Evolutionary conservation across 2,329 filamentous ascomycete genomes (phyloP).

Genomic region (Claviceps quebecensis): DNA sequence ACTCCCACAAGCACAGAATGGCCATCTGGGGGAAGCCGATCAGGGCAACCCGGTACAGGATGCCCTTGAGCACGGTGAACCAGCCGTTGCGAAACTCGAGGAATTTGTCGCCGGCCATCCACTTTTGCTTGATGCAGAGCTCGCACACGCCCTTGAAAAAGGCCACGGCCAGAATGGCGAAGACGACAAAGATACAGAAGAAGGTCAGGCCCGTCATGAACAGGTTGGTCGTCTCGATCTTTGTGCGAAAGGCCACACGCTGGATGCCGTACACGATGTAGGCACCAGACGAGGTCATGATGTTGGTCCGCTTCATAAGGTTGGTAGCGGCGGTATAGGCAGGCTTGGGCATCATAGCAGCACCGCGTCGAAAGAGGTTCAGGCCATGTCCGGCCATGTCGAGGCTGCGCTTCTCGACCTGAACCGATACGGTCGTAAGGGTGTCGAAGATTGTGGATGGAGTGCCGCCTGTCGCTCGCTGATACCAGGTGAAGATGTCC

Average conservation of each 20-base stretch:
- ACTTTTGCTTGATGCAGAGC: conserved; percentile 55
- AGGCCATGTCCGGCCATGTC: conserved; percentile 24
- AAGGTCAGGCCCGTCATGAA: conserved; percentile 86
- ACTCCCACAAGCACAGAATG: conserved; percentile 85
- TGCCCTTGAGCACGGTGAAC: conserved; percentile 84
- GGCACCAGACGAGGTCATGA: conserved; percentile 38
- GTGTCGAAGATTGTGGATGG: conserved; percentile 67
- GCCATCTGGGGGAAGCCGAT: conserved; percentile 88
- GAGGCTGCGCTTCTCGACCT: conserved; percentile 54
- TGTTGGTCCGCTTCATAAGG: conserved; percentile 40
- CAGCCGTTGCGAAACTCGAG: conserved; percentile 89
- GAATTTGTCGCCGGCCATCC: conserved; percentile 77
- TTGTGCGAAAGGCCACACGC: conserved; percentile 61
- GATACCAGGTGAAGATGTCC: conserved; percentile 85
- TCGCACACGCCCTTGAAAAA: conserved; percentile 75
- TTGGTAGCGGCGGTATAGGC: conserved; percentile 19
- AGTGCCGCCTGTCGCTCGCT: conserved; percentile 78
- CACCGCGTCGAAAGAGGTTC: conserved; percentile 39
- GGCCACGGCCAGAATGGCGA: conserved; percentile 58
- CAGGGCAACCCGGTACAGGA: conserved; percentile 77
- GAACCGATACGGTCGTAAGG: conserved; percentile 62
- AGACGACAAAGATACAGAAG: conserved; percentile 69
- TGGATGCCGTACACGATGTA: conserved; percentile 68
- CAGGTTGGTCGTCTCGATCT: conserved; percentile 82
- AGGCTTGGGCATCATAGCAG: conserved; percentile 34